Conservation (phyloP, 768 basidiomycete genomes). For the Steccherinum ochraceum region DNA sequence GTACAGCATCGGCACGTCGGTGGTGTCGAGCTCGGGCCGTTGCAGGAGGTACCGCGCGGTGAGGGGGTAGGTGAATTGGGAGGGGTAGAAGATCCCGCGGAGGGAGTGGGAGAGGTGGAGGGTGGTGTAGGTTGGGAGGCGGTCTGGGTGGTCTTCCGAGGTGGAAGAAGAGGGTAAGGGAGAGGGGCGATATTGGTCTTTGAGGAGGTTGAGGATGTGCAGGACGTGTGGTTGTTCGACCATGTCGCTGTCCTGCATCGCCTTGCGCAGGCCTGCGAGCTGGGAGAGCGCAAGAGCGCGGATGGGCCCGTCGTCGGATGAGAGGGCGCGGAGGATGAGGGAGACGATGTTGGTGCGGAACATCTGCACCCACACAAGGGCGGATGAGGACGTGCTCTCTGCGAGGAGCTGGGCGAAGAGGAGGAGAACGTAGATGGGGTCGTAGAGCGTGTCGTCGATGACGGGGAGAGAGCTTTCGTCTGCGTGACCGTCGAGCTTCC, state of each 20-base stretch:
- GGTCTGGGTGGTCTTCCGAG: constrained; percentile 30
- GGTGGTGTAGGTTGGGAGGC: constrained; percentile 73
- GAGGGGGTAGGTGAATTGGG: constrained; percentile 82
- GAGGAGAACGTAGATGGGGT: constrained; percentile 70
- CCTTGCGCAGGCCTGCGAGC: constrained; percentile 52
- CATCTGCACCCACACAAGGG: constrained; percentile 79
- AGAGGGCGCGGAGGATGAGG: constrained; percentile 65
- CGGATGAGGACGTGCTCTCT: constrained; percentile 49
- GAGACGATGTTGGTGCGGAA: constrained; percentile 77
- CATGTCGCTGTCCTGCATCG: constrained; percentile 50
- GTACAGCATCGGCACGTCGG: constrained; percentile 89
- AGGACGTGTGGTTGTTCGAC: constrained; percentile 73
- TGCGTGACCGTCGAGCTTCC: constrained; percentile 32
- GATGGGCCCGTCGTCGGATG: constrained; percentile 53
- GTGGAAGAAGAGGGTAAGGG: constrained; percentile 16
- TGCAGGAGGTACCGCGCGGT: constrained; percentile 87
- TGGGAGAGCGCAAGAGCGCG: constrained; percentile 58
- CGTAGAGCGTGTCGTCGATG: constrained; percentile 46
- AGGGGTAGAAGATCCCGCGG: constrained; percentile 78
- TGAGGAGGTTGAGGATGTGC: constrained; percentile 63
- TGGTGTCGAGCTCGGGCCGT: constrained; percentile 70
- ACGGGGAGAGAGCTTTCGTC: constrained; percentile 12
- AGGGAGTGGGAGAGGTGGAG: constrained; percentile 81
- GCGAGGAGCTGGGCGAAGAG: constrained; percentile 63
- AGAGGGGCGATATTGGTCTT: constrained; percentile 37